Conservation (phyloP, 2,329 filamentous ascomycete genomes). For the Hypoxylon sp. region DNA sequence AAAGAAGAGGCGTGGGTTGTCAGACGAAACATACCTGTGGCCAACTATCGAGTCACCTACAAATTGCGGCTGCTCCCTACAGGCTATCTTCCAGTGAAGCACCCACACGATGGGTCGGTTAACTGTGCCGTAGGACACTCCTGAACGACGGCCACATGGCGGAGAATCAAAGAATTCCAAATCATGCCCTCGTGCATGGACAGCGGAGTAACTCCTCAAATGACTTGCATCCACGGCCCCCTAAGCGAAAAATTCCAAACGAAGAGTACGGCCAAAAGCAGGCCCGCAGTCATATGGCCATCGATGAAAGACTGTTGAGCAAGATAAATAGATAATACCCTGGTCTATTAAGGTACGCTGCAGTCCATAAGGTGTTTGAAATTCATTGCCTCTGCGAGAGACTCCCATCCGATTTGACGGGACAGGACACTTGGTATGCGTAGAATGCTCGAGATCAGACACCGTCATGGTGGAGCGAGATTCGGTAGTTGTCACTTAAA, state of each 20-base stretch:
- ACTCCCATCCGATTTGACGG: slow-evolving; percentile 8
- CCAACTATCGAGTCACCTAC: slow-evolving; percentile 26
- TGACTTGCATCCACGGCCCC: slow-evolving; percentile 27
- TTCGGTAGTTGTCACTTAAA: background rate
- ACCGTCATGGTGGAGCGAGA: slow-evolving; percentile 7
- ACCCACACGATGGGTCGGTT: slow-evolving; percentile 28
- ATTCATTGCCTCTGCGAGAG: slow-evolving; percentile 2
- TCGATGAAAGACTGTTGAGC: slow-evolving; percentile 34
- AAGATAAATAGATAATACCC: slow-evolving; percentile 33
- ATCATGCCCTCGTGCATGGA: slow-evolving; percentile 28
- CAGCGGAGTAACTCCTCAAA: slow-evolving; percentile 23
- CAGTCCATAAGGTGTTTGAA: slow-evolving; percentile 20
- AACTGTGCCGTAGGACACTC: slow-evolving; percentile 31
- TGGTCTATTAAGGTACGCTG: slow-evolving; percentile 20
- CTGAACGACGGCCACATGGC: slow-evolving; percentile 23
- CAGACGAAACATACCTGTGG: slow-evolving; percentile 16
- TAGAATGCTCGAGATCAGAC: slow-evolving; percentile 1
- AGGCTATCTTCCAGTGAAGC: slow-evolving; percentile 8
- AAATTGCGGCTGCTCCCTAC: slow-evolving; percentile 31
- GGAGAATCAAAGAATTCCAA: slow-evolving; percentile 41
- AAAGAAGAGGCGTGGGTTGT: slow-evolving; percentile 17
- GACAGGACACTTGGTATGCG: slow-evolving; percentile 5
- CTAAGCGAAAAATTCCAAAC: slow-evolving; percentile 26
- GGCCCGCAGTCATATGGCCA: slow-evolving; percentile 20
- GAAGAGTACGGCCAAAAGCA: slow-evolving; percentile 22